Evolutionary conservation across 805 yeast genomes (phyloP).

Genomic region (Candida bentonensis): DNA sequence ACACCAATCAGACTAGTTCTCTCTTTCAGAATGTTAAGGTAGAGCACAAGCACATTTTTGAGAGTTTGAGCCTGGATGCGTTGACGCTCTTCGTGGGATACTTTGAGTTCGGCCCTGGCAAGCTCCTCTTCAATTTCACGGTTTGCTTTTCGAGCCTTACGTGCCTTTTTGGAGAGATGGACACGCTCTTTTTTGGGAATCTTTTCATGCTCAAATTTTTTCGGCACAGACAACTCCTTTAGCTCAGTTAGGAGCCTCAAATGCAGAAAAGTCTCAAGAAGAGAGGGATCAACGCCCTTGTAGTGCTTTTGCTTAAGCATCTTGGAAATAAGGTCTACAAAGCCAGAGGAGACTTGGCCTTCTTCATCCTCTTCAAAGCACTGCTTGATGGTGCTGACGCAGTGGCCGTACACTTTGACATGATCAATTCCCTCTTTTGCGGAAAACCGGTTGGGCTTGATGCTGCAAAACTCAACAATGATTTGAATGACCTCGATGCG

Average conservation of each 20-base stretch:
- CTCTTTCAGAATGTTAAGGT: conserved; percentile 60
- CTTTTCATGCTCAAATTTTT: conserved; percentile 32
- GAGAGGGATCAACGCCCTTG: conserved; percentile 64
- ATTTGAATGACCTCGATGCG: conserved; percentile 60
- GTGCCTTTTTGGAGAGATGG: conserved; percentile 80
- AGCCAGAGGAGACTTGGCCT: conserved; percentile 69
- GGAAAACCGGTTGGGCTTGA: conserved; percentile 22
- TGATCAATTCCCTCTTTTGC: neutral
- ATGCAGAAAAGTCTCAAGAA: conserved; percentile 57
- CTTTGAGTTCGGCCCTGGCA: conserved; percentile 73
- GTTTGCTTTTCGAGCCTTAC: conserved; percentile 75
- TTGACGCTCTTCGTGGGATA: conserved; percentile 79
- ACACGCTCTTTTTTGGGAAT: conserved; percentile 77
- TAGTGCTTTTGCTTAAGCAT: conserved; percentile 60
- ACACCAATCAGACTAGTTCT: conserved; percentile 62
- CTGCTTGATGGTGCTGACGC: conserved; percentile 54
- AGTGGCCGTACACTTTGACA: conserved; percentile 36
- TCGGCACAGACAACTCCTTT: conserved; percentile 31
- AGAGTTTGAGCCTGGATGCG: conserved; percentile 72
- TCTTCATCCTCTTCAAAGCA: conserved; percentile 63
- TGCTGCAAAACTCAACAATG: conserved; percentile 53
- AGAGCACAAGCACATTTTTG: conserved; percentile 55
- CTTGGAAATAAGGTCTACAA: conserved; percentile 53
- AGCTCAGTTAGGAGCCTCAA: conserved; percentile 30
- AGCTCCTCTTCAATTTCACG: conserved; percentile 82